Percentiles rank a stretch among this genome's conserved stretches.
Conservation (phyloP, 2,329 filamentous ascomycete genomes). For the Cladosporium sp. region DNA sequence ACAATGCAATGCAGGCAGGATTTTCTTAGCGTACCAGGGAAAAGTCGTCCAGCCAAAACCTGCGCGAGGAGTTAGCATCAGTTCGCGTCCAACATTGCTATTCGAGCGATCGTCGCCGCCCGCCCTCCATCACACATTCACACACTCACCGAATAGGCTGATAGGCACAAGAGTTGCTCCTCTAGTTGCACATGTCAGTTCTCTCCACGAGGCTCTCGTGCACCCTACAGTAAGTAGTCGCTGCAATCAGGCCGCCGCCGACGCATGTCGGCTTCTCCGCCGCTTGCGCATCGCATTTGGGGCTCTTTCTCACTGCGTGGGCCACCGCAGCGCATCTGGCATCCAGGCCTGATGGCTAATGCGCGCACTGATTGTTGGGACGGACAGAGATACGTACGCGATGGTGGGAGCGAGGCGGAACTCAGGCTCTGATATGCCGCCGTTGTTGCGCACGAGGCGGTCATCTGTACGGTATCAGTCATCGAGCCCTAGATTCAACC, state of each 20-base stretch:
- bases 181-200: constrained; percentile 28
- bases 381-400: constrained; percentile 4
- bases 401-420: constrained; percentile 73
- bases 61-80: constrained; percentile 28
- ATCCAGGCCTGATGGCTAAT: background rate
- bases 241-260: background rate
- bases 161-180: constrained; percentile 78
- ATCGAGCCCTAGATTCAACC: background rate
- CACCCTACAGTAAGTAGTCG: constrained; percentile 14
- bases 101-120: background rate
- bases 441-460: constrained; percentile 57
- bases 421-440: constrained; percentile 74
- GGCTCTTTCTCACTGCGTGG: background rate
- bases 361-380: background rate
- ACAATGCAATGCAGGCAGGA: constrained; percentile 40
- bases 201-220: constrained; percentile 44
- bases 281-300: background rate
- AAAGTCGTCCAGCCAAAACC: constrained; percentile 83
- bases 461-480: constrained; percentile 36
- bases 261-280: constrained; percentile 3
- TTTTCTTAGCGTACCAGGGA: constrained; percentile 61
- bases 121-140: constrained; percentile 32
- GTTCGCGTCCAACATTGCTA: constrained; percentile 5
- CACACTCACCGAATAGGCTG: constrained; percentile 72
- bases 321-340: background rate